Percentiles rank a stretch among this genome's conserved stretches.
Conservation (phyloP, 805 yeast species). For the Metschnikowia gruessii region DNA sequence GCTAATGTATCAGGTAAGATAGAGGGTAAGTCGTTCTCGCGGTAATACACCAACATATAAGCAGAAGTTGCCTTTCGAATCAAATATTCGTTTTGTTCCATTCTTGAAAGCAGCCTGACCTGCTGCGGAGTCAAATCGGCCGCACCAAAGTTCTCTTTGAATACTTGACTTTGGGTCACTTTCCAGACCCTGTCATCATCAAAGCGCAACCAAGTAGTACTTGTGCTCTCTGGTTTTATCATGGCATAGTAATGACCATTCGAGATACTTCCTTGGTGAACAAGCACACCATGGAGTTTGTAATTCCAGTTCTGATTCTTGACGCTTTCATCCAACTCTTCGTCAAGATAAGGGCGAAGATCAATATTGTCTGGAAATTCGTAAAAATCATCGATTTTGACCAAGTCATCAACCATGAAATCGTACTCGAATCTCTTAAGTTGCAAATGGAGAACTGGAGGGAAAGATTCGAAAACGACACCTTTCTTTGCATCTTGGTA, state of each 20-base stretch:
- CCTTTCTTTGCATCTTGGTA: conserved; percentile 97
- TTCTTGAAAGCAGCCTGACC: conserved; percentile 50
- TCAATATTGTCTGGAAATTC: conserved; percentile 86
- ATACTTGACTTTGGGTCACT: conserved; percentile 80
- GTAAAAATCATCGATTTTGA: conserved; percentile 87
- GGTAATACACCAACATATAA: conserved; percentile 91
- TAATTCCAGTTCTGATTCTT: conserved; percentile 67
- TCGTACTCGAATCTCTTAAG: conserved; percentile 93
- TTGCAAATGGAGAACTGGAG: conserved; percentile 90
- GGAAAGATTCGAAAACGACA: conserved; percentile 85
- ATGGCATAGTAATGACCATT: conserved; percentile 96
- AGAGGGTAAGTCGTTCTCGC: conserved; percentile 55
- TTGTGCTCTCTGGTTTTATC: conserved; percentile 65
- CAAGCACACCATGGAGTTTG: conserved; percentile 87
- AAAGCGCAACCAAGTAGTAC: conserved; percentile 77
- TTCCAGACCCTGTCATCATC: conserved; percentile 95
- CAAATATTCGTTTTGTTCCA: conserved; percentile 58
- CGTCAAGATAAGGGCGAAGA: conserved; percentile 72
- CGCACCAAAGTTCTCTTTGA: conserved; percentile 90
- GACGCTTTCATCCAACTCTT: conserved; percentile 40
- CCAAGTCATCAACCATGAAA: conserved; percentile 80
- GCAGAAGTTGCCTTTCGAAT: conserved; percentile 88
- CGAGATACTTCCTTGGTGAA: conserved; percentile 93
- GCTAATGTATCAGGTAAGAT: conserved; percentile 54
- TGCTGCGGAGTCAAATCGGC: conserved; percentile 51